Evolutionary conservation across 2,329 filamentous ascomycete species (phyloP).

Genomic region (Pezicula radicicola): DNA sequence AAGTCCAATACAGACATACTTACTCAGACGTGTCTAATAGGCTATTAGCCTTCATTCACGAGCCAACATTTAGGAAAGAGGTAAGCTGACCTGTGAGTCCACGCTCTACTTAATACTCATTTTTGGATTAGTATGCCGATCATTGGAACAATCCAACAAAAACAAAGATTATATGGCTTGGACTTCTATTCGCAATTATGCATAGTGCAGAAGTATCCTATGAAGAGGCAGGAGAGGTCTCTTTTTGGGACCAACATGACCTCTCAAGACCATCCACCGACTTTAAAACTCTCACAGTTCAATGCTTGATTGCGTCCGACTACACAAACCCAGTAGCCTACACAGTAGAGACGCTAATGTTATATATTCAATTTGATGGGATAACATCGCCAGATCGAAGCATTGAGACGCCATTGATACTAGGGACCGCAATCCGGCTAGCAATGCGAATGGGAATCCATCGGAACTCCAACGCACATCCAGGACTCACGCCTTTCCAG

Average conservation of each 20-base stretch:
- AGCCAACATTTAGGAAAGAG: constrained; percentile 10
- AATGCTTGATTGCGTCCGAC: constrained; percentile 9
- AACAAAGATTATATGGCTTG: constrained; percentile 11
- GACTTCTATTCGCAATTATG: constrained; percentile 8
- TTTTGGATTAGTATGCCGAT: constrained; percentile 5
- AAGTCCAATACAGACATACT: not conserved
- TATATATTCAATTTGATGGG: constrained; percentile 11
- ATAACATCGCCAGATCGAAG: constrained; percentile 5
- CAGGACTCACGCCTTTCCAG: constrained; percentile 3
- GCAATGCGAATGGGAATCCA: constrained; percentile 10
- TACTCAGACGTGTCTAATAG: not conserved
- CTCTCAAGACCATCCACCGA: not conserved
- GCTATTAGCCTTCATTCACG: constrained; percentile 9
- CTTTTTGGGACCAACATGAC: not conserved
- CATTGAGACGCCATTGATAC: constrained; percentile 7
- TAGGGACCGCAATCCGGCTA: constrained; percentile 5
- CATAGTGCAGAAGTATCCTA: constrained; percentile 9
- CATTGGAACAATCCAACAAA: constrained; percentile 9
- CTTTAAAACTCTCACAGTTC: constrained; percentile 7
- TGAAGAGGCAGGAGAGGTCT: not conserved
- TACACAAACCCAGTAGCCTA: constrained; percentile 9
- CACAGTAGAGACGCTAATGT: constrained; percentile 9
- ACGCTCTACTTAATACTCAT: not conserved
- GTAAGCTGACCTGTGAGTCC: constrained; percentile 1
- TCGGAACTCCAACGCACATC: constrained; percentile 2